These are phyloP conservation scores for Trapa bicornis DNA, from an alignment of 345 rosid genomes.

Conservation along the genomic window DNA sequence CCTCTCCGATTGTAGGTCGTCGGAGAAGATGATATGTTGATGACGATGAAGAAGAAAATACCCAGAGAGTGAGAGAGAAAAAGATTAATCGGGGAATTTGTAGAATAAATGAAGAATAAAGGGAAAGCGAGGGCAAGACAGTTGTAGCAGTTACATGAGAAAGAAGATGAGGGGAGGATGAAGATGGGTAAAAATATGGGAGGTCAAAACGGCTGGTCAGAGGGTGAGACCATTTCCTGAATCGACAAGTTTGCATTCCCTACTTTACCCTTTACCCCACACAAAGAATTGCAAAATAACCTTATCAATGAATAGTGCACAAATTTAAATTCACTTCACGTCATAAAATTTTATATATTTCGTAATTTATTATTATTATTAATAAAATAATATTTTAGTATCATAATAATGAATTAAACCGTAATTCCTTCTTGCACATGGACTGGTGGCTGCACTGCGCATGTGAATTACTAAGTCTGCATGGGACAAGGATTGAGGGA, in stretches of 20 bases:
- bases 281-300: background rate
- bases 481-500: too few species aligned
- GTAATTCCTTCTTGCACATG: too few species aligned
- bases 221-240: background rate
- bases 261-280: background rate
- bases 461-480: too few species aligned
- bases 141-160: constrained; percentile 4
- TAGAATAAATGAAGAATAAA: background rate
- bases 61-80: background rate
- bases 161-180: background rate
- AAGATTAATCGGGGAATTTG: background rate
- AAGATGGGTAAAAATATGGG: background rate
- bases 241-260: background rate
- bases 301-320: background rate
- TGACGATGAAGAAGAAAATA: background rate
- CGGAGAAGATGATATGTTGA: background rate
- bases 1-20: background rate
- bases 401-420: too few species aligned
- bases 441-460: too few species aligned
- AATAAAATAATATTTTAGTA: too few species aligned
- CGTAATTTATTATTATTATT: too few species aligned
- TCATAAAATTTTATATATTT: too few species aligned
- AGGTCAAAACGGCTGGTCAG: background rate
- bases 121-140: background rate
- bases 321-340: too few species aligned